Base-by-base conservation (phyloP, 148 eudicot species). In the Camellia sinensis region DNA sequence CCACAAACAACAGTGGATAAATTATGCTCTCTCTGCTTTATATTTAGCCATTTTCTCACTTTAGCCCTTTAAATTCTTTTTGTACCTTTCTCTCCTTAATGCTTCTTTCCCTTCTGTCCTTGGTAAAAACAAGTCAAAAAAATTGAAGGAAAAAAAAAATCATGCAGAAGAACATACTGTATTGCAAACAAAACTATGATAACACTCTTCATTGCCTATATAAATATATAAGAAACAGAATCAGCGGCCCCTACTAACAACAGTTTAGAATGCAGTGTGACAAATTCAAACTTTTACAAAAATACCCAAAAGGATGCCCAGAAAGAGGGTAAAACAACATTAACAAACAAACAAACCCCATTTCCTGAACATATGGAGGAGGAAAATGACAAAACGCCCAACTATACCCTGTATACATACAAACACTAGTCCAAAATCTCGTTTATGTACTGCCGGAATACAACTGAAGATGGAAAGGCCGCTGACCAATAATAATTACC, bases 401-500 rank as follows among this genome's bases (percentile, higher is more conserved):
- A 81, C 82, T 67, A 54, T 53, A 67, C 57, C 78, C 17, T 54
- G 66, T 74, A 80, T 44, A 80, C 74, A 64, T 56, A 53, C 74
- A 64, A 43, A 53, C 67, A 48, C 78, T 53, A 41, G 56, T 54
- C 73, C 72, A 80, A 64, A 80, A 73, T 74, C 74, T 80, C 37
- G 22, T 74, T 68, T 80, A 74, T 66, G 74, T 80, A 80, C 83
- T 57, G 74, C 62, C 12, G 41, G 65, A 54, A 52, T 80, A 80
- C 78, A 66, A 80, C 54, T 22, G 66, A 21, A 14, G 57, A 53
- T 19, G 65, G 59, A 67, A 29, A 60, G 67, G 67, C 71, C 82
- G 37, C 79, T 46, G 67, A 74, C 73, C 71, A 68, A 81, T 75
- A 75, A 29, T 29, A 29, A 29, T 29, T 29, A 67, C 66, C 79